Evolutionary conservation across 2,329 filamentous ascomycete species (phyloP).

Genomic region (Trichophyton equinum): DNA sequence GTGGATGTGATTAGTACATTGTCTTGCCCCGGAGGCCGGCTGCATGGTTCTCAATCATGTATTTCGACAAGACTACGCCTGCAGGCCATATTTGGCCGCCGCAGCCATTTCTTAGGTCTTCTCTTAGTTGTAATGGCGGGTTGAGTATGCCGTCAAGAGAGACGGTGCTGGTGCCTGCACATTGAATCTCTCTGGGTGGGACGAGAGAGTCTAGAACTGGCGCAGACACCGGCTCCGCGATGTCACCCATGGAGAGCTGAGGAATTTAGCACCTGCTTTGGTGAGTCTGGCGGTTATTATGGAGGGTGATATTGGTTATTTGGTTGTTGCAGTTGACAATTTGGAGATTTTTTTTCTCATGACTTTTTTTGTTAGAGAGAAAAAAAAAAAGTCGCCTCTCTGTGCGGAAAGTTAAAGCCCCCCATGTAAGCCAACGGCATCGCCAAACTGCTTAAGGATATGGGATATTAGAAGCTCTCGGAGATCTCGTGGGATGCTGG

Average conservation of each 20-base stretch:
- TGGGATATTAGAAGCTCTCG: too few species aligned
- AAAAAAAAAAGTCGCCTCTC: background rate
- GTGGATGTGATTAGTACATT: constrained; percentile 43
- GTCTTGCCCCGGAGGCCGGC: constrained; percentile 51
- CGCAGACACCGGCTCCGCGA: background rate
- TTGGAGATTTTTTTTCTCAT: background rate
- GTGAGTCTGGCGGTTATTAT: background rate
- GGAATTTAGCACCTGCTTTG: background rate
- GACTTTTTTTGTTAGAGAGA: background rate
- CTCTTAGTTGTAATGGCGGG: constrained; percentile 60
- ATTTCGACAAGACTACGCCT: constrained; percentile 74
- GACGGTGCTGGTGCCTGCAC: constrained; percentile 39
- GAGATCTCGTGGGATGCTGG: too few species aligned
- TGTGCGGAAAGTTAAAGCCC: background rate
- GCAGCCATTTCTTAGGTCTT: constrained; percentile 78
- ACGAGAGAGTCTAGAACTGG: constrained; percentile 39
- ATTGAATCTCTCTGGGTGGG: constrained; percentile 40
- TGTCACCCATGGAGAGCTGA: background rate
- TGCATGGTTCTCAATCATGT: constrained; percentile 64
- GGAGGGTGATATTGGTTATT: background rate
- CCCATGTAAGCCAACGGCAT: background rate
- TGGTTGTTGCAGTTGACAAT: background rate
- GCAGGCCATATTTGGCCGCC: constrained; percentile 93
- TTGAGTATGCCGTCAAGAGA: constrained; percentile 63
- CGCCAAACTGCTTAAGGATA: too few species aligned